Evolutionary conservation across 2,329 filamentous ascomycete species (phyloP).

Genomic region (Mycosphaerella arachidis): DNA sequence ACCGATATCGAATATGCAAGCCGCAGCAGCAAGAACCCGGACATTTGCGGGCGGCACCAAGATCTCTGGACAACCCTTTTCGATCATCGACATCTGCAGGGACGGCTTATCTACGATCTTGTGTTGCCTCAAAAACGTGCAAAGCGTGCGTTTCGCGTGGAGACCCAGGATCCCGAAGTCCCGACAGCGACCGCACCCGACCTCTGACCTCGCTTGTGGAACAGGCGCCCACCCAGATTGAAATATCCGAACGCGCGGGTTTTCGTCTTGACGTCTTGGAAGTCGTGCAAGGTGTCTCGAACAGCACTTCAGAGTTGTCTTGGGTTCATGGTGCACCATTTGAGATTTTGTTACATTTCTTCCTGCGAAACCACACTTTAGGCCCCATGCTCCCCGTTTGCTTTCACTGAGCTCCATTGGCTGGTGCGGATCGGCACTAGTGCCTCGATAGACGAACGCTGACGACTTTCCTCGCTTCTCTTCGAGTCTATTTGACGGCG

Average conservation of each 20-base stretch:
- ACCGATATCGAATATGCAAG: not conserved
- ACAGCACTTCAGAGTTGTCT: not conserved
- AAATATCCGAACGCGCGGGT: not conserved
- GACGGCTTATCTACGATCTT: not conserved
- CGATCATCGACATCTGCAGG: not conserved
- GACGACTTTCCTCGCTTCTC: conserved; percentile 20
- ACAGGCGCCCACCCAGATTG: not conserved
- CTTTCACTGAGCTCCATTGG: conserved; percentile 5
- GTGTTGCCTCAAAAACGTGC: conserved; percentile 1
- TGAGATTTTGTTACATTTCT: not conserved
- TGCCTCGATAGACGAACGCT: conserved; percentile 21
- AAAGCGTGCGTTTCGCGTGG: not conserved
- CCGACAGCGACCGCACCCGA: not conserved
- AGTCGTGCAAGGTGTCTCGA: not conserved
- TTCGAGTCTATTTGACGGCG: conserved; percentile 16
- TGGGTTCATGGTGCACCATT: not conserved
- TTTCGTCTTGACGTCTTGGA: not conserved
- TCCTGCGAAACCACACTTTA: not conserved
- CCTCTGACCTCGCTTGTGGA: not conserved
- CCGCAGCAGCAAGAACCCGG: conserved; percentile 4
- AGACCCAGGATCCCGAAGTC: not conserved
- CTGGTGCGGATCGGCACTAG: conserved; percentile 19
- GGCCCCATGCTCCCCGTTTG: not conserved
- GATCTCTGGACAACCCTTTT: not conserved
- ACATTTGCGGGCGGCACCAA: not conserved